Conservation (phyloP, 371 early-diverging fungal species). For the Parasitella parasitica region DNA sequence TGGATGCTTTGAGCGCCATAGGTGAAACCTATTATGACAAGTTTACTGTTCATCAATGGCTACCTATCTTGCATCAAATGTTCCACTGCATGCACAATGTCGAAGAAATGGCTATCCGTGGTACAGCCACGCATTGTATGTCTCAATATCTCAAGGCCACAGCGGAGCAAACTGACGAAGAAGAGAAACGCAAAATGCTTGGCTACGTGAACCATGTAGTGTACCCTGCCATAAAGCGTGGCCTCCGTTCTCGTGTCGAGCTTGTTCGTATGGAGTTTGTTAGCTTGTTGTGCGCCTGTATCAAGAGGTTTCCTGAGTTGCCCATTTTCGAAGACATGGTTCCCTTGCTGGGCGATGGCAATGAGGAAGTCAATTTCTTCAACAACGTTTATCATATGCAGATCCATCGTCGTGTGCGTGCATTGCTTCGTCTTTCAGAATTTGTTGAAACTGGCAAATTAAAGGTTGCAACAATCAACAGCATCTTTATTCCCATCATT, state of each 20-base stretch:
- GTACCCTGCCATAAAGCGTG: constrained; percentile 77
- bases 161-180: constrained; percentile 32
- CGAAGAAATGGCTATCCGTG: constrained; percentile 88
- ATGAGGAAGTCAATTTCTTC: constrained; percentile 88
- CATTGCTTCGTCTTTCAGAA: constrained; percentile 76
- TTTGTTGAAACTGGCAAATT: constrained; percentile 40
- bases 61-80: constrained; percentile 89
- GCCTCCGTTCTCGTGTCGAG: constrained; percentile 59
- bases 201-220: constrained; percentile 62
- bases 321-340: constrained; percentile 70
- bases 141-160: constrained; percentile 58
- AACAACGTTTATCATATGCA: constrained; percentile 93
- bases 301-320: constrained; percentile 60
- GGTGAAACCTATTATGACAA: constrained; percentile 62
- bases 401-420: constrained; percentile 85
- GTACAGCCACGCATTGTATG: constrained; percentile 76
- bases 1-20: constrained; percentile 75
- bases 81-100: constrained; percentile 75
- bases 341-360: constrained; percentile 59
- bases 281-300: constrained; percentile 60
- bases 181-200: constrained; percentile 46
- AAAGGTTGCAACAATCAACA: constrained; percentile 58
- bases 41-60: constrained; percentile 77
- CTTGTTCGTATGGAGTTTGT: constrained; percentile 75
- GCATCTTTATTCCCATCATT: constrained; percentile 84